Evolutionary conservation across 2,329 filamentous ascomycete genomes (phyloP).

Genomic region (Pseudogymnoascus sp.): DNA sequence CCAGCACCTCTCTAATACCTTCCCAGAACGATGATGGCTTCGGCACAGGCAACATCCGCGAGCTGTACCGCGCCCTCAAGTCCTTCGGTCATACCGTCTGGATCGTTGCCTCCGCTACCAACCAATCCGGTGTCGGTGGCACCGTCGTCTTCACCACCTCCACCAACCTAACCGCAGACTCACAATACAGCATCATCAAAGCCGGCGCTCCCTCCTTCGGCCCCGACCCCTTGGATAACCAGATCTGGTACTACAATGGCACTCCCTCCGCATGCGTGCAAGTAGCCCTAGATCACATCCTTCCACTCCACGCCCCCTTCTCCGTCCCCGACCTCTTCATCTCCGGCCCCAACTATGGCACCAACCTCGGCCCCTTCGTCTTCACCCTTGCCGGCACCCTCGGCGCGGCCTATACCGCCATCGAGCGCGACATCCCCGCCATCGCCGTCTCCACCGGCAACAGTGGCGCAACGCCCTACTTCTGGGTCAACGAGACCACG

Average conservation of each 20-base stretch:
- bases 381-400: constrained; percentile 44
- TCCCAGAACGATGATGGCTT: constrained; percentile 34
- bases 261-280: constrained; percentile 49
- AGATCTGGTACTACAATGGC: constrained; percentile 55
- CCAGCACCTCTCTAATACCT: not conserved
- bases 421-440: constrained; percentile 41
- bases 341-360: constrained; percentile 48
- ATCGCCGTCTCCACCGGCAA: constrained; percentile 42
- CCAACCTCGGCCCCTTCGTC: constrained; percentile 45
- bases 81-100: constrained; percentile 32
- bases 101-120: constrained; percentile 34
- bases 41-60: constrained; percentile 33
- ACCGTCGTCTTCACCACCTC: constrained; percentile 36
- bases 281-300: constrained; percentile 48
- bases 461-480: constrained; percentile 34
- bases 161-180: constrained; percentile 33
- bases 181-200: constrained; percentile 39
- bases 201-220: constrained; percentile 41
- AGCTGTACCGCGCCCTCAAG: constrained; percentile 33
- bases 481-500: constrained; percentile 33
- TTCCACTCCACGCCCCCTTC: constrained; percentile 41
- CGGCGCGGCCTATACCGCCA: constrained; percentile 43
- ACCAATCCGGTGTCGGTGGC: constrained; percentile 39
- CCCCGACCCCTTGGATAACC: constrained; percentile 40
- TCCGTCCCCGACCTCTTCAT: constrained; percentile 45